Conservation (phyloP, 495 filamentous ascomycete species). For the Penicillium alfredii region DNA sequence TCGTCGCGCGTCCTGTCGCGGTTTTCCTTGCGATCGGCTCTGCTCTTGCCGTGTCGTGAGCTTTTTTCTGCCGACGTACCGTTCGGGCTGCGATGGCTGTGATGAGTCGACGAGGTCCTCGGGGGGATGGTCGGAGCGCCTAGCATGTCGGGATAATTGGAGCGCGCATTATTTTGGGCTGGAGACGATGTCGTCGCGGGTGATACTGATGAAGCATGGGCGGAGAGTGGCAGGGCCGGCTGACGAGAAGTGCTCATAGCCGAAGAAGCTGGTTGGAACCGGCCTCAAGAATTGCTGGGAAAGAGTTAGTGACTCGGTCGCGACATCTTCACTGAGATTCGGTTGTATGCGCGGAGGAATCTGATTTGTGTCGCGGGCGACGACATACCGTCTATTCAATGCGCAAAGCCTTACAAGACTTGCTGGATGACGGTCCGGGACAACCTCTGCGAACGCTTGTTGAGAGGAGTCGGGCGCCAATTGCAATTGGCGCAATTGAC, state of each 20-base stretch:
- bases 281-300: conserved; percentile 25
- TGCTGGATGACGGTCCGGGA: conserved; percentile 8
- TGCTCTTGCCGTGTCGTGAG: conserved; percentile 33
- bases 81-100: conserved; percentile 34
- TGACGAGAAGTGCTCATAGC: conserved; percentile 41
- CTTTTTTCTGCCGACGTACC: conserved; percentile 26
- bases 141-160: conserved; percentile 35
- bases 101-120: conserved; percentile 40
- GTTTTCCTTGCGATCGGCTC: conserved; percentile 25
- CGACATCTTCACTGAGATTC: too few relatives aligned
- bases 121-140: conserved; percentile 38
- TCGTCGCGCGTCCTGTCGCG: conserved; percentile 28
- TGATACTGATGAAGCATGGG: conserved; percentile 29
- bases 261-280: conserved; percentile 33
- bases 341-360: conserved; percentile 4
- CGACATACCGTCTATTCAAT: conserved; percentile 19
- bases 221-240: conserved; percentile 30
- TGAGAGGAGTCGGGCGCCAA: conserved; percentile 2
- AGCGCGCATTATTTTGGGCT: conserved; percentile 29
- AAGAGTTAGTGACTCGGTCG: conserved; percentile 19
- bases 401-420: conserved; percentile 12
- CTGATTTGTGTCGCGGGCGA: conserved; percentile 11
- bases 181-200: conserved; percentile 24
- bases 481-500: conserved; percentile 16
- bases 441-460: conserved; percentile 10